phyloP scores from a whole-genome alignment of 75 land plant species.

The Isoetes taiwanensis region DNA sequence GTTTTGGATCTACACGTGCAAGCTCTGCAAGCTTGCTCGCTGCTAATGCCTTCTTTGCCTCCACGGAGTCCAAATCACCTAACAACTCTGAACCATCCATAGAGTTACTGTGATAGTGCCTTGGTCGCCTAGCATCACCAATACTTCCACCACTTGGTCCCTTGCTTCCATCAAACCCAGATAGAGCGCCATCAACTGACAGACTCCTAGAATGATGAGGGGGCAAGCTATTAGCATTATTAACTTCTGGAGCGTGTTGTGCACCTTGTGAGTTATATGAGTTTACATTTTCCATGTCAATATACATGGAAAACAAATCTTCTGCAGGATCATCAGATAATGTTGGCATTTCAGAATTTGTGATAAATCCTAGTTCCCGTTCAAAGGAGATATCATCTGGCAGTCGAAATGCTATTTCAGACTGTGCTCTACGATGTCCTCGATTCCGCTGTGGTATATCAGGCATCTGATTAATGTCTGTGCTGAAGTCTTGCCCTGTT shows the following conservation, averaged over 20 bases:
- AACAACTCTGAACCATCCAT: conserved; percentile 21
- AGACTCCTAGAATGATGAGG: conserved; percentile 46
- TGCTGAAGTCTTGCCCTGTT: too few species aligned
- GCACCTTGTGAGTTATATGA: conserved; percentile 8
- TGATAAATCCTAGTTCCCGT: background rate
- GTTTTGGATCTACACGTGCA: background rate
- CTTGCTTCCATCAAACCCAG: conserved; percentile 27
- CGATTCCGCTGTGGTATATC: background rate
- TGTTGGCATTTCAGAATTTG: background rate
- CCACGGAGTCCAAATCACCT: background rate
- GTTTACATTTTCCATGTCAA: background rate
- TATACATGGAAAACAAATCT: background rate
- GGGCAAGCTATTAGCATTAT: too few species aligned
- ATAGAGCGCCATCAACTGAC: conserved; percentile 69
- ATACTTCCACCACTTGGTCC: conserved; percentile 27
- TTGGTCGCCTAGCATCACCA: background rate
- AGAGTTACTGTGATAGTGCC: conserved; percentile 34
- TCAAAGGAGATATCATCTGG: background rate
- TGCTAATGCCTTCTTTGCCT: background rate
- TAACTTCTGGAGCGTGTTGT: conserved; percentile 20
- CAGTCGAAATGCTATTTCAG: conserved; percentile 6
- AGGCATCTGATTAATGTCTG: too few species aligned
- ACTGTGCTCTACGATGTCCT: background rate
- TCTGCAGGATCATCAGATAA: background rate
- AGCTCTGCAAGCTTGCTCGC: conserved; percentile 2